A percentile compares a stretch with the other conserved stretches of the same genome.
These are phyloP conservation scores for Fomitopsis pulvina DNA, from an alignment of 768 basidiomycete species.

Conservation along the genomic window DNA sequence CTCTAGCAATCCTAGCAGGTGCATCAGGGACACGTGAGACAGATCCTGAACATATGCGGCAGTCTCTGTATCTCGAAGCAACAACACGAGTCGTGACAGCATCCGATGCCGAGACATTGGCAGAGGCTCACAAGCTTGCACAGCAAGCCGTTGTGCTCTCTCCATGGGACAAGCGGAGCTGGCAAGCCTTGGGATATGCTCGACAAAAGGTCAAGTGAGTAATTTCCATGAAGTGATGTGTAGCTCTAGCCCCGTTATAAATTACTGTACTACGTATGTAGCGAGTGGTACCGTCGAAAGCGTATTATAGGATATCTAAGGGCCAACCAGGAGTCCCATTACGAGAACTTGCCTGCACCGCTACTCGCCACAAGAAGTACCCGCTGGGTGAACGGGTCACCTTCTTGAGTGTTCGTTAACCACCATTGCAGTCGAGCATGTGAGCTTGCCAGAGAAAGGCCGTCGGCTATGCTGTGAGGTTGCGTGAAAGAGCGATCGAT, in stretches of 20 bases:
- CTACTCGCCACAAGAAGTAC: conserved; percentile 40
- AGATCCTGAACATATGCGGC: conserved; percentile 30
- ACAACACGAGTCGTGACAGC: conserved; percentile 21
- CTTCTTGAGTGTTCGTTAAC: conserved; percentile 37
- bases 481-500: too few species aligned
- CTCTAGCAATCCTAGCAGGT: conserved; percentile 40
- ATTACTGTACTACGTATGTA: conserved; percentile 4
- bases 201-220: background rate
- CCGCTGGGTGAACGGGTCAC: conserved; percentile 40
- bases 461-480: conserved; percentile 33
- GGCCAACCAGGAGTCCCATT: background rate
- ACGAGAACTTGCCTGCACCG: conserved; percentile 18
- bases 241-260: background rate
- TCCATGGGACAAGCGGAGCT: conserved; percentile 45
- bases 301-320: background rate
- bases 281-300: background rate
- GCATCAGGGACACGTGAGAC: conserved; percentile 19
- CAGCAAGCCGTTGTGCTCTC: conserved; percentile 61
- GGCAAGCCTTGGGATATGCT: conserved; percentile 45
- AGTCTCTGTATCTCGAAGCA: conserved; percentile 44
- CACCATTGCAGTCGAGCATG: conserved; percentile 55
- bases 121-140: conserved; percentile 35
- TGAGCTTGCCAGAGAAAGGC: conserved; percentile 35
- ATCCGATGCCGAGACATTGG: conserved; percentile 22
- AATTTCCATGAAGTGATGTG: background rate